Evolutionary conservation across 768 basidiomycete genomes (phyloP).

Genomic region (Boletus reticulatus): DNA sequence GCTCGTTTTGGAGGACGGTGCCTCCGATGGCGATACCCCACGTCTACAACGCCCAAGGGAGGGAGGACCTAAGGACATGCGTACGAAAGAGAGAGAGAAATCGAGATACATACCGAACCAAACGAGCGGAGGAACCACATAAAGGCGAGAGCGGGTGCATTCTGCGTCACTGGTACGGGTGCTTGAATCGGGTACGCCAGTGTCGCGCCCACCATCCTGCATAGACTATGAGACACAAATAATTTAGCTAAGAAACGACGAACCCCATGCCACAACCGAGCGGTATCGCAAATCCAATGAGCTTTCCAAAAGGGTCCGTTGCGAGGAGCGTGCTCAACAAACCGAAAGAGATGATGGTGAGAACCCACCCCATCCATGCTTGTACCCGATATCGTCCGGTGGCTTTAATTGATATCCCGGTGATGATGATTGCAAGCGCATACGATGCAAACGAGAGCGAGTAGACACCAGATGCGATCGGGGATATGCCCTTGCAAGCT

Average conservation of each 20-base stretch:
- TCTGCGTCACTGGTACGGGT: background rate
- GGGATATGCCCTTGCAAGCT: constrained; percentile 34
- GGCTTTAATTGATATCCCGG: constrained; percentile 28
- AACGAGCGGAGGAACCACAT: background rate
- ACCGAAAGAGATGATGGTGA: constrained; percentile 36
- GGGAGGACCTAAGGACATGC: too few species aligned
- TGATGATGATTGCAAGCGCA: background rate
- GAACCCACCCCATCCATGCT: constrained; percentile 32
- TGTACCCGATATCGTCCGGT: constrained; percentile 33
- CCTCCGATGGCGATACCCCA: background rate
- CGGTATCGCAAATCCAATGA: constrained; percentile 8
- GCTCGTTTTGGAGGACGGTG: background rate
- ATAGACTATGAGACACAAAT: background rate
- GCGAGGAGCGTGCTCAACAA: constrained; percentile 30
- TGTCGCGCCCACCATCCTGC: background rate
- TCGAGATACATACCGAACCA: background rate
- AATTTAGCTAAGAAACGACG: background rate
- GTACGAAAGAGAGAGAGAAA: too few species aligned
- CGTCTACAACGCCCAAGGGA: background rate
- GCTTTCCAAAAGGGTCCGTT: constrained; percentile 21
- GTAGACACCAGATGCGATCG: constrained; percentile 30
- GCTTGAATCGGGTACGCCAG: background rate
- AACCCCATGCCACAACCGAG: background rate
- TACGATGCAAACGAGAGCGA: background rate
- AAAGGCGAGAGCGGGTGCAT: background rate